phyloP scores from a whole-genome alignment of 2,329 filamentous ascomycete genomes.

The Xylariaceae sp. region DNA sequence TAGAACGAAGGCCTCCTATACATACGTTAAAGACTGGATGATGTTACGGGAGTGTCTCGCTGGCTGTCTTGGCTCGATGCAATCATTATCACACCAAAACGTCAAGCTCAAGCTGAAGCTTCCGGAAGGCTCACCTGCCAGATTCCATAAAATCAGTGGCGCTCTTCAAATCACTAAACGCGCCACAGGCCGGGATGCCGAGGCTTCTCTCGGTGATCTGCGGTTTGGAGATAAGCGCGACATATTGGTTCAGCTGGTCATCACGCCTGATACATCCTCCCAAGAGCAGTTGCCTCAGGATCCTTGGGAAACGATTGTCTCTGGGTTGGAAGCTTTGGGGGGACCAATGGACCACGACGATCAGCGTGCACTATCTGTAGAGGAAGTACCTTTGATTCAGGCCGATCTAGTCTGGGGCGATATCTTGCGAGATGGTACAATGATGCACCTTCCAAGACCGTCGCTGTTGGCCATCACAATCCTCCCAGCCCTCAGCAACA shows the following conservation, averaged over 20 bases:
- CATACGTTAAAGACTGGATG: conserved; percentile 99
- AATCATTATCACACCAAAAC: conserved; percentile 96
- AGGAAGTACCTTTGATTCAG: conserved; percentile 92
- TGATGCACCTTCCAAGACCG: conserved; percentile 81
- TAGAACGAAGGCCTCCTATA: conserved; percentile 93
- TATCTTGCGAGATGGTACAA: conserved; percentile 80
- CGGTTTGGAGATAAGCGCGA: conserved; percentile 94
- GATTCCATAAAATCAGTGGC: conserved; percentile 97
- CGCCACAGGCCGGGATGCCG: conserved; percentile 88
- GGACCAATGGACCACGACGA: conserved; percentile 84
- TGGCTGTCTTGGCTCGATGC: conserved; percentile 85
- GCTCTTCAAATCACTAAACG: conserved; percentile 95
- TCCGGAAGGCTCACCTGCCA: conserved; percentile 93
- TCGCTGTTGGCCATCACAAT: conserved; percentile 94
- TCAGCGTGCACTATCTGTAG: conserved; percentile 76
- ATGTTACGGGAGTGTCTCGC: conserved; percentile 96
- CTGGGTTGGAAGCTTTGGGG: conserved; percentile 86
- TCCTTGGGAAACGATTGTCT: conserved; percentile 95
- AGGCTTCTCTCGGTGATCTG: conserved; percentile 86
- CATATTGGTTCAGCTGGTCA: conserved; percentile 89
- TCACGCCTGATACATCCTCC: conserved; percentile 76
- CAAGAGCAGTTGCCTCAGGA: conserved; percentile 88
- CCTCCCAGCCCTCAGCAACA: conserved; percentile 65
- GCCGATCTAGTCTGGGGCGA: conserved; percentile 93
- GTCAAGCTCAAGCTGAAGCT: conserved; percentile 92